Conservation (phyloP, 345 rosid species). For the Brassica carinata region DNA sequence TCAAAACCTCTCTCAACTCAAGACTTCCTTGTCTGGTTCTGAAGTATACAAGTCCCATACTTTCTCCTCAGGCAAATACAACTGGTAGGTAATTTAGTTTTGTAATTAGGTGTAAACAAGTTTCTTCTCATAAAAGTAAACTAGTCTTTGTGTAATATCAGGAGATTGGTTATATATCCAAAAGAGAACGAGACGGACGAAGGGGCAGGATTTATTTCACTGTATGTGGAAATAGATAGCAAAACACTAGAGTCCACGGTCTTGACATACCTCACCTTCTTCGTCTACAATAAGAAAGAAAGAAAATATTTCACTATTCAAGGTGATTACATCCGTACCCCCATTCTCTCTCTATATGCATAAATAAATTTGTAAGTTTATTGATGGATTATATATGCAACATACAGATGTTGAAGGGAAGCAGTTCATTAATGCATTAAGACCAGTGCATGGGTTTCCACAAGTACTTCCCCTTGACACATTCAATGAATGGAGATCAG, state of each 20-base stretch:
- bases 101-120: background rate
- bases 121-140: background rate
- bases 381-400: background rate
- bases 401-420: slow-evolving; percentile 11
- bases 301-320: slow-evolving; percentile 9
- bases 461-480: background rate
- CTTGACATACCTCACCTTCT: background rate
- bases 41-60: slow-evolving; percentile 20
- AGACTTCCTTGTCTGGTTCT: background rate
- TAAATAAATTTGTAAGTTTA: background rate
- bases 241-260: background rate
- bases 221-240: slow-evolving; percentile 16
- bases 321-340: background rate
- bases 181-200: slow-evolving; percentile 4
- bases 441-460: background rate
- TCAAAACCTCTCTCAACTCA: slow-evolving; percentile 29
- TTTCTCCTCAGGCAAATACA: slow-evolving; percentile 19
- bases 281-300: slow-evolving; percentile 12
- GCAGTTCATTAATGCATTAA: slow-evolving; percentile 22
- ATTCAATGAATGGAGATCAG: background rate
- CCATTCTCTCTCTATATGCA: background rate
- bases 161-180: slow-evolving; percentile 17
- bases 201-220: slow-evolving; percentile 1
- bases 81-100: slow-evolving; percentile 19
- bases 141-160: background rate